phyloP scores from a whole-genome alignment of 1,284 basidiomycete genomes.

The Somion occarium region DNA sequence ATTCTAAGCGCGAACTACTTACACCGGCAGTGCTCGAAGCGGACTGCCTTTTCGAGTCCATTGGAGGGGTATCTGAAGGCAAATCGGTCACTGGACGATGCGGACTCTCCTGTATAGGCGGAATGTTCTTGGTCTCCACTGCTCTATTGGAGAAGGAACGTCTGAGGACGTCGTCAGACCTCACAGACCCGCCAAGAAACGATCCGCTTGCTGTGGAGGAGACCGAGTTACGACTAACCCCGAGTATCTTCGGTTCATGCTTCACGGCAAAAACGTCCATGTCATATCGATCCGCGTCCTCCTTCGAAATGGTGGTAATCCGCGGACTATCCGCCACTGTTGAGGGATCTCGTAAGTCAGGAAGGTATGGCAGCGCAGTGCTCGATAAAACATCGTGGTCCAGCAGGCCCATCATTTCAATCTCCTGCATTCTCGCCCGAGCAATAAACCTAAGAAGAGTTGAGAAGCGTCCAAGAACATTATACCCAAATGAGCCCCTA shows the following conservation, averaged over 20 bases:
- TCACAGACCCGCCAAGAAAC: constrained; percentile 20
- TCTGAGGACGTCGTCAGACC: constrained; percentile 22
- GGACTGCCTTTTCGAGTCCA: constrained; percentile 27
- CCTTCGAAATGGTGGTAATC: constrained; percentile 30
- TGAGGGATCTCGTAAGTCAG: constrained; percentile 30
- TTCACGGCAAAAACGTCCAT: constrained; percentile 56
- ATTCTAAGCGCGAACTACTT: constrained; percentile 68
- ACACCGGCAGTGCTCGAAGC: constrained; percentile 30
- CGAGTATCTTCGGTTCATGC: constrained; percentile 30
- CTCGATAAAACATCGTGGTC: constrained; percentile 86
- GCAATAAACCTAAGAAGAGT: constrained; percentile 66
- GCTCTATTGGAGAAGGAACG: constrained; percentile 41
- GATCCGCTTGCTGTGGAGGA: constrained; percentile 29
- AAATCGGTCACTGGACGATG: constrained; percentile 42
- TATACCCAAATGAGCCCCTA: constrained; percentile 24
- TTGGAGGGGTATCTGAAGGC: constrained; percentile 34
- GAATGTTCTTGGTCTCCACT: constrained; percentile 39
- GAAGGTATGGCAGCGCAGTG: constrained; percentile 77
- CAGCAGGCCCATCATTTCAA: constrained; percentile 88
- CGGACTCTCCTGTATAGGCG: constrained; percentile 68
- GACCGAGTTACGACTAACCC: constrained; percentile 35
- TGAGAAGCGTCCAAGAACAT: neutral
- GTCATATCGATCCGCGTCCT: constrained; percentile 69
- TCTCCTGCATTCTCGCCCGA: constrained; percentile 90
- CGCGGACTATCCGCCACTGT: constrained; percentile 6